Conservation (phyloP, 83 land plant species). For the Diphasiastrum complanatum region DNA sequence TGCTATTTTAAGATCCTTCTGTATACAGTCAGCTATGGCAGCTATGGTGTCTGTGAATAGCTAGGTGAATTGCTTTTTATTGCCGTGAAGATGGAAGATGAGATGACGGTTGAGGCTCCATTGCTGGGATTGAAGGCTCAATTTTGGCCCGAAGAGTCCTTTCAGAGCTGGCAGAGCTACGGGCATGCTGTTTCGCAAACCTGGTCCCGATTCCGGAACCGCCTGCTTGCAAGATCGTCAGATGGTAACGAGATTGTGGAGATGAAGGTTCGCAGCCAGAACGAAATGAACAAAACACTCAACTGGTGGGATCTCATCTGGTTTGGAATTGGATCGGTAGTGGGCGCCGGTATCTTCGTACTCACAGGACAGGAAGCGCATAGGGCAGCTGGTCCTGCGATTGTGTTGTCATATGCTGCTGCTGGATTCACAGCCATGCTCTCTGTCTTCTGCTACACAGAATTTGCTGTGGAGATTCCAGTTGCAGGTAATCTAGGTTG, state of each 20-base stretch:
- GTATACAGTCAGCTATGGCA: too few species aligned
- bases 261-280: slow-evolving; percentile 27
- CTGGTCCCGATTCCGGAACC: slow-evolving; percentile 43
- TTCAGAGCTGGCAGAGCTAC: slow-evolving; percentile 52
- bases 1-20: too few species aligned
- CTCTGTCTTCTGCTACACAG: slow-evolving; percentile 75
- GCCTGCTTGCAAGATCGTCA: slow-evolving; percentile 44
- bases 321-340: slow-evolving; percentile 59
- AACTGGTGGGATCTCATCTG: slow-evolving; percentile 62
- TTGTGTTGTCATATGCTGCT: slow-evolving; percentile 61
- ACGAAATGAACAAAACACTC: slow-evolving; percentile 44
- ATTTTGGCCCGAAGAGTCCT: slow-evolving; percentile 61
- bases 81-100: too few species aligned
- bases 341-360: slow-evolving; percentile 73
- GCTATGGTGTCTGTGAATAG: too few species aligned
- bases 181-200: slow-evolving; percentile 48
- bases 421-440: slow-evolving; percentile 82
- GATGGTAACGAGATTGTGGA: slow-evolving; percentile 43
- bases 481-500: slow-evolving; percentile 49
- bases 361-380: slow-evolving; percentile 70
- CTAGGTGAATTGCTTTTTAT: too few species aligned
- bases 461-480: slow-evolving; percentile 79
- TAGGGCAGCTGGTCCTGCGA: slow-evolving; percentile 65
- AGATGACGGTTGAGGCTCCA: too few species aligned
- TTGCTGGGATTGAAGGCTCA: slow-evolving; percentile 29